These are phyloP conservation scores for Vicia faba DNA, from an alignment of 306 rosid genomes.

Conservation along the genomic window DNA sequence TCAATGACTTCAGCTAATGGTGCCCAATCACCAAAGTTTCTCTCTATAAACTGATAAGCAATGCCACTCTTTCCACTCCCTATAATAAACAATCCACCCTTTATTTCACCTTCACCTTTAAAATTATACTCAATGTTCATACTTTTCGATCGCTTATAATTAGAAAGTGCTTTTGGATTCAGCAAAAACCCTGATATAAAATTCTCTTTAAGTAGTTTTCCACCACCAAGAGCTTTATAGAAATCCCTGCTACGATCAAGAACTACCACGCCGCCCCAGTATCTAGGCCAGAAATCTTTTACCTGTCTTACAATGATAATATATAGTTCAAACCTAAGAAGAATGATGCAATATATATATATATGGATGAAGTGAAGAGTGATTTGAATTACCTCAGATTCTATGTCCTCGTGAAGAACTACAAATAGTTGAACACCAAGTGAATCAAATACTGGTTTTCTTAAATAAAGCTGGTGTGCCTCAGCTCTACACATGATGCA, in stretches of 20 bases:
- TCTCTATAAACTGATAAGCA: constrained; percentile 86
- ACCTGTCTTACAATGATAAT: constrained; percentile 50
- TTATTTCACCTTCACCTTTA: constrained; percentile 89
- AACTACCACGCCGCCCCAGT: constrained; percentile 89
- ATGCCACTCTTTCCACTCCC: constrained; percentile 75
- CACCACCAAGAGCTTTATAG: constrained; percentile 91
- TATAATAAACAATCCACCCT: constrained; percentile 81
- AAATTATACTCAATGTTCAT: constrained; percentile 65
- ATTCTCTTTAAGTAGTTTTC: constrained; percentile 73
- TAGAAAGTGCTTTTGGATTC: constrained; percentile 74
- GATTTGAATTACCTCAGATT: constrained; percentile 67
- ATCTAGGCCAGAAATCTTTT: constrained; percentile 87
- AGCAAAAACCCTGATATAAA: constrained; percentile 77
- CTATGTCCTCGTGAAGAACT: constrained; percentile 81
- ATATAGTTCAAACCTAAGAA: constrained; percentile 30
- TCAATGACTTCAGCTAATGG: constrained; percentile 80
- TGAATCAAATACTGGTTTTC: constrained; percentile 85
- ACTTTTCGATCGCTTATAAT: constrained; percentile 78
- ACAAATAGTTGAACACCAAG: constrained; percentile 81
- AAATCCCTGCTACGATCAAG: constrained; percentile 59
- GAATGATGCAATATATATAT: constrained; percentile 33
- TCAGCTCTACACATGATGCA: constrained; percentile 98
- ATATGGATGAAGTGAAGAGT: constrained; percentile 12
- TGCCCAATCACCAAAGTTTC: constrained; percentile 96
- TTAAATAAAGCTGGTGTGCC: constrained; percentile 80